phyloP scores from a whole-genome alignment of 257 asterid genomes.

The Petrea volubilis region DNA sequence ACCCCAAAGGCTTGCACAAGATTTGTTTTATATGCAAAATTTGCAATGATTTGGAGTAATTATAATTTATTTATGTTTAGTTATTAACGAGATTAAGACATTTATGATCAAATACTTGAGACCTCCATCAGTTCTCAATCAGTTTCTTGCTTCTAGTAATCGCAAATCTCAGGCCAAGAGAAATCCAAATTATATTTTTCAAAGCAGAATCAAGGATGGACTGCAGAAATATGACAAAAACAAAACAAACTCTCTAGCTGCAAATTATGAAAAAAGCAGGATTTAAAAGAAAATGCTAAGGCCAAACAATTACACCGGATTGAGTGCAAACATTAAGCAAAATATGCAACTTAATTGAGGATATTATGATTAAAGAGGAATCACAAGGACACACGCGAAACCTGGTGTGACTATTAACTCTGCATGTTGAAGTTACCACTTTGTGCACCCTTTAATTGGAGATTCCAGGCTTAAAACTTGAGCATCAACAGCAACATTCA shows the following conservation, averaged over 20 bases:
- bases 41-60: no score
- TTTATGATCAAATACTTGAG: not conserved
- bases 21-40: not conserved
- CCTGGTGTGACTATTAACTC: not conserved
- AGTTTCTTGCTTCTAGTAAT: not conserved
- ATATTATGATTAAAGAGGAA: not conserved
- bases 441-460: slow-evolving; percentile 7
- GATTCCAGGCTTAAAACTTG: slow-evolving; percentile 3
- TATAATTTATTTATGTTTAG: no score
- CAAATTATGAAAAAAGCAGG: not conserved
- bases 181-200: not conserved
- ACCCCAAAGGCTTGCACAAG: not conserved
- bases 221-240: not conserved
- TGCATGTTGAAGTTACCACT: slow-evolving; percentile 11
- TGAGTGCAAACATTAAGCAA: not conserved
- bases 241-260: no score
- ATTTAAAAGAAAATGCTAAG: not conserved
- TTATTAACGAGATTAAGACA: not conserved
- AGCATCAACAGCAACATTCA: slow-evolving; percentile 11
- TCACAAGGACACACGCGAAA: not conserved
- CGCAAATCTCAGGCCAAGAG: not conserved
- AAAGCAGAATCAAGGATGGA: not conserved
- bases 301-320: not conserved
- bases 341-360: not conserved
- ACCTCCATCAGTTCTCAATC: not conserved